Percentiles rank a stretch among this genome's conserved stretches.
phyloP scores from a whole-genome alignment of 352 stramenopile species.

The Phytophthora colocasiae region DNA sequence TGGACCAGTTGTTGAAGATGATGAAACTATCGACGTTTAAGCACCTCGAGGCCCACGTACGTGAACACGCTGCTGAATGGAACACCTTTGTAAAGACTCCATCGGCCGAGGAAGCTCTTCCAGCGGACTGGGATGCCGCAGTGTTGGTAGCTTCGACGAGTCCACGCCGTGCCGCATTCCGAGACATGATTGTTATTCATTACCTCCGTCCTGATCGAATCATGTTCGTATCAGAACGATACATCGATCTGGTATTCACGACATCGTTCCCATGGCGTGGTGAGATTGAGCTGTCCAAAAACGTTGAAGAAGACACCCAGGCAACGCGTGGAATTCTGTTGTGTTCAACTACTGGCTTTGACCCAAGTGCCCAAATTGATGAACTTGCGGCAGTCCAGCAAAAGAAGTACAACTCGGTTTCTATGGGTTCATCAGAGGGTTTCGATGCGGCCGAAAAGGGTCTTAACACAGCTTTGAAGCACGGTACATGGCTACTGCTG shows the following conservation, averaged over 20 bases:
- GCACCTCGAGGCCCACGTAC: conserved; percentile 75
- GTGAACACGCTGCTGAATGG: conserved; percentile 69
- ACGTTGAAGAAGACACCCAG: conserved; percentile 93
- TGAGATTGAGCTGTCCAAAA: conserved; percentile 93
- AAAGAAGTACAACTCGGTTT: conserved; percentile 96
- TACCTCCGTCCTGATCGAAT: conserved; percentile 91
- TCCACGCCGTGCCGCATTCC: conserved; percentile 75
- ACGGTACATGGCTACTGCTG: conserved; percentile 98
- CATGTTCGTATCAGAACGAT: conserved; percentile 80
- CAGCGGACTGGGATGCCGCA: conserved; percentile 62
- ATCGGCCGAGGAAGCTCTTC: conserved; percentile 78
- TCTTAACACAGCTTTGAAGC: conserved; percentile 95
- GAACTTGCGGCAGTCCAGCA: conserved; percentile 90
- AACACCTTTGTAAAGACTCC: conserved; percentile 82
- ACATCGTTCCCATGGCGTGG: conserved; percentile 94
- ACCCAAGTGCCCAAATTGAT: conserved; percentile 98
- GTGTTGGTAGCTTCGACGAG: conserved; percentile 45
- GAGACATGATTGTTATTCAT: conserved; percentile 83
- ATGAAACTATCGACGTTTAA: conserved; percentile 80
- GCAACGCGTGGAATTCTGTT: conserved; percentile 95
- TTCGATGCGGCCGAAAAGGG: conserved; percentile 96
- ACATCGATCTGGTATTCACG: conserved; percentile 89
- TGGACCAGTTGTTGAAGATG: conserved; percentile 91
- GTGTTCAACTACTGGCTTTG: conserved; percentile 97
- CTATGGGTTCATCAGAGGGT: conserved; percentile 98